Base-by-base conservation (phyloP, 768 basidiomycete species). In the Royoungia palumana region DNA sequence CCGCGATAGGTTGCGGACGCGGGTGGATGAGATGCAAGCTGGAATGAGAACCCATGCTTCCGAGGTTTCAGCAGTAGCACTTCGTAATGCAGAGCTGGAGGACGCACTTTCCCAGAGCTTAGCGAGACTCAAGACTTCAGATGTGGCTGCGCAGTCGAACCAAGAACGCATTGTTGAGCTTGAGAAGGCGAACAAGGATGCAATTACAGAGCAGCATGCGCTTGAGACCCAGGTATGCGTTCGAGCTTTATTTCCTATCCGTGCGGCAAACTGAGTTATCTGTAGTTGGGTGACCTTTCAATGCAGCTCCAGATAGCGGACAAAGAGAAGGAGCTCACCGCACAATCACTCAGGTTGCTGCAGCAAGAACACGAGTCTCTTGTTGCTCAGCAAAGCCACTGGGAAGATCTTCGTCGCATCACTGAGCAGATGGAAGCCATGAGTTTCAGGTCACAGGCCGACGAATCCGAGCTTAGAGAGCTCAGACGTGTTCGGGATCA, bases 351-450 rank as follows among this genome's bases (percentile, higher is more conserved):
- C 16, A 65, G 68, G 35, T 55, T 67, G 16, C 73, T 89, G 30
- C 82, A 79, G 59, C 76, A 73, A 60, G 82, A 87, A 46, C 74
- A 82, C 48, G 81, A 87, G 36, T 70, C 75, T 21, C 69, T 87
- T 16, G 40, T 73, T 2, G 70, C 77, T 21, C 85, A 91, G 55
- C 83, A 87, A 59, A 73, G 65, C n/a, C 81, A 87, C 46, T 90
- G 87, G 89, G 85, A 88, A n/a, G 80, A 83, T 37, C 73, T 91
- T 19, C 83, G 75, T 22, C 80, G 77, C 40, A 77, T 83, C 2
- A 75, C 82, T 3, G 85, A 89, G 58, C 86, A 91, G 65, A 79
- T 93, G 25, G 85, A 88, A 46, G 61, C 73, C 41, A 77, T 93
- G 19, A 75, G 68, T 41, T 69, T 83, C 32, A 75, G 89, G 48